phyloP scores from a whole-genome alignment of 345 rosid species.

The Erodium maritimum region DNA sequence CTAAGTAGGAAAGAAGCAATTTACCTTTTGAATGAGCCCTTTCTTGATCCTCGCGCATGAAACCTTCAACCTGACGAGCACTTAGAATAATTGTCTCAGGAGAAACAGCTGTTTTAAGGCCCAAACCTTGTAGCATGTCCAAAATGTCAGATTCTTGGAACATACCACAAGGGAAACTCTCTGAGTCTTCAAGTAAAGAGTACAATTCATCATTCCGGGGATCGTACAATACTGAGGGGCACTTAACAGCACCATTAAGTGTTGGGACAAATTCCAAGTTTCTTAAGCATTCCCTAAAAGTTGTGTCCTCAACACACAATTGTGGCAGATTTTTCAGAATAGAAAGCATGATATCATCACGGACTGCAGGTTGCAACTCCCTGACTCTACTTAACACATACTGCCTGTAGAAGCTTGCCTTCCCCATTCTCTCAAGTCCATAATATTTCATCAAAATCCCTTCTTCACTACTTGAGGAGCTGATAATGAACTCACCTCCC shows the following conservation, averaged over 20 bases:
- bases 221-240: conserved; percentile 65
- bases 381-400: conserved; percentile 46
- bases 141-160: conserved; percentile 53
- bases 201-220: conserved; percentile 79
- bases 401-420: conserved; percentile 59
- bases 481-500: conserved; percentile 50
- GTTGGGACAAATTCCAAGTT: conserved; percentile 83
- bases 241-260: conserved; percentile 38
- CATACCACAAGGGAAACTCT: conserved; percentile 57
- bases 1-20: conserved; percentile 78
- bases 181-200: conserved; percentile 73
- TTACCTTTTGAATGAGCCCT: conserved; percentile 69
- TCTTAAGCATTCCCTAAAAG: conserved; percentile 54
- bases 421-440: conserved; percentile 70
- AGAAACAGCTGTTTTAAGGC: conserved; percentile 69
- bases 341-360: conserved; percentile 66
- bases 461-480: conserved; percentile 50
- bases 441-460: conserved; percentile 53
- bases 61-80: conserved; percentile 63
- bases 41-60: conserved; percentile 54
- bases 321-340: conserved; percentile 72
- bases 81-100: conserved; percentile 70
- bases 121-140: conserved; percentile 85
- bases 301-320: conserved; percentile 61
- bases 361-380: conserved; percentile 64